These are phyloP conservation scores for Xylariaceae sp. DNA, from an alignment of 2,329 filamentous ascomycete genomes.

Conservation along the genomic window DNA sequence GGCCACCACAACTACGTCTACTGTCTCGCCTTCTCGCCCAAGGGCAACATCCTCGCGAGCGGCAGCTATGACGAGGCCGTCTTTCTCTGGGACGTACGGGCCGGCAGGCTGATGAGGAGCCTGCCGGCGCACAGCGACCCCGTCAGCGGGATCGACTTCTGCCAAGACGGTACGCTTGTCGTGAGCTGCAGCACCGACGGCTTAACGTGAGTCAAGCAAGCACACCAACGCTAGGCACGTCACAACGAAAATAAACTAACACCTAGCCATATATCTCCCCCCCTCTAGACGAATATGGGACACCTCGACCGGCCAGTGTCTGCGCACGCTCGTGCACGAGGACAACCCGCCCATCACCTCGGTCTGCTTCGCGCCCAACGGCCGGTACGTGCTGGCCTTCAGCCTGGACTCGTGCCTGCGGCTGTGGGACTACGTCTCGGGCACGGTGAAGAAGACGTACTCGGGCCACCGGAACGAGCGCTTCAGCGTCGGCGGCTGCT, in stretches of 20 bases:
- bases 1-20: constrained; percentile 98
- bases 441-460: constrained; percentile 92
- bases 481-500: constrained; percentile 80
- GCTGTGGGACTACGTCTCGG: constrained; percentile 91
- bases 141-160: constrained; percentile 89
- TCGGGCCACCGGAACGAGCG: constrained; percentile 82
- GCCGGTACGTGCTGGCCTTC: constrained; percentile 85
- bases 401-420: constrained; percentile 86
- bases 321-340: constrained; percentile 92
- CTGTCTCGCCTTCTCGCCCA: constrained; percentile 90
- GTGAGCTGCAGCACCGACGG: constrained; percentile 90
- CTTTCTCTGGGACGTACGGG: constrained; percentile 92
- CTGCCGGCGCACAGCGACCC: constrained; percentile 93
- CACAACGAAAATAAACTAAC: neutral
- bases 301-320: constrained; percentile 86
- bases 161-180: constrained; percentile 84
- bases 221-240: neutral
- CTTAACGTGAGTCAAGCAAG: constrained; percentile 56
- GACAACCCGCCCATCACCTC: constrained; percentile 87
- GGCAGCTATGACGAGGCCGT: constrained; percentile 97
- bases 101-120: constrained; percentile 80
- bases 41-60: constrained; percentile 92
- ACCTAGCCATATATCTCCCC: too few species aligned
- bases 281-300: constrained; percentile 77
- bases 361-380: constrained; percentile 91